Base-by-base conservation (phyloP, 140 eudicot genomes). In the Erigeron philadelphicus region DNA sequence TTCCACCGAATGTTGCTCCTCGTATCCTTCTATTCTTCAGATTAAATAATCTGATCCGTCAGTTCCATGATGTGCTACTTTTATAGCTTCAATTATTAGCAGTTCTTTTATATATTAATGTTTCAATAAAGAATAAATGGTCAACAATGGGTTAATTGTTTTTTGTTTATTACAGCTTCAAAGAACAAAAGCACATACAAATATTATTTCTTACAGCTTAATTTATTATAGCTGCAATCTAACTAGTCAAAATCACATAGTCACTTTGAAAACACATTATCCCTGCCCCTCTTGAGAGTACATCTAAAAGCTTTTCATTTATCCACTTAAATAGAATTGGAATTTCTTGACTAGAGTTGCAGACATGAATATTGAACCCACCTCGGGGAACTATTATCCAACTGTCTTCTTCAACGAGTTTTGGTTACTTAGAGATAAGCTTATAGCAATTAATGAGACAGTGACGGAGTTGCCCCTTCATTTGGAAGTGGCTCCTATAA, bases 401-500 rank as follows among this genome's bases (percentile, higher is more conserved):
- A 92, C 90, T 10, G 65, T 88, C 16, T 84, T 42, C 85, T 84
- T 88, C 86, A 92, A 92, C 40, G 98, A 92, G 85, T 92, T 92
- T 73, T 92, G 96, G 96, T 69, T 92, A 66, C 98, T 86, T 56
- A 84, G 86, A 74, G 96, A 92, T 58, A 92, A 88, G 72, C 81
- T 92, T 63, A 84, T 84, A 79, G 79, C 80, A 19, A 17, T 92
- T 47, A 92, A 92, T 77, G 96, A 88, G 57, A 86, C 96, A 10
- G 93, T 92, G 63, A 86, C 61, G 9, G 96, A 88, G 78, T 56
- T 92, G 72, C 84, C 90, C 13, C 79, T 92, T 56, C 82, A 88
- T 75, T 83, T 92, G 17, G 96, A 92, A 70, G 95, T 92, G 72
- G 93, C 84, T 55, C 98, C 95, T 66, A 86, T 92, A 73, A 92